A percentile compares a stretch with the other conserved stretches of the same genome.
phyloP scores from a whole-genome alignment of 768 basidiomycete species.

The Leccinum longicurvipes region DNA sequence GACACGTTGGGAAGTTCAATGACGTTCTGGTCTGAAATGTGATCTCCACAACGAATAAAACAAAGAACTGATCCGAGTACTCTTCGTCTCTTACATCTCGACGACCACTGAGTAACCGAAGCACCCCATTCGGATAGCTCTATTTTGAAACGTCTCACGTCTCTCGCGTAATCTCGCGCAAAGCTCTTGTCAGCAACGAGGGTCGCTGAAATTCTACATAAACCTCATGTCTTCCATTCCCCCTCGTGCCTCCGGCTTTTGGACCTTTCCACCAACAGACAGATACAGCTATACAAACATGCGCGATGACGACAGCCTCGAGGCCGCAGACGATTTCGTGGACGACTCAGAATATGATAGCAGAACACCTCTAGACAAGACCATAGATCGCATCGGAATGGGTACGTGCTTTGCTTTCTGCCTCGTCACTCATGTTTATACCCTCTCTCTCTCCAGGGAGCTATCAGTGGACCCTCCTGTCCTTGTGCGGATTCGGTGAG shows the following conservation, averaged over 20 bases:
- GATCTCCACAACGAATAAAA: too few relatives aligned
- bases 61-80: too few relatives aligned
- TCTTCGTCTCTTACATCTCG: too few relatives aligned
- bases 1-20: conserved; percentile 55
- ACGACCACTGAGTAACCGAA: too few relatives aligned
- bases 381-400: conserved; percentile 91
- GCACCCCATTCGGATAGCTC: neutral
- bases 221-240: conserved; percentile 41
- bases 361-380: conserved; percentile 70
- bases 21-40: conserved; percentile 34
- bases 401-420: conserved; percentile 37
- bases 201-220: too few relatives aligned
- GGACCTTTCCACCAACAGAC: conserved; percentile 33
- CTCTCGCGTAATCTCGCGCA: conserved; percentile 11
- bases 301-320: conserved; percentile 34
- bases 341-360: conserved; percentile 35
- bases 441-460: conserved; percentile 39
- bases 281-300: conserved; percentile 40
- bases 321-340: conserved; percentile 21
- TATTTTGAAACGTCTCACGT: conserved; percentile 10
- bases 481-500: conserved; percentile 87
- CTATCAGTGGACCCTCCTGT: conserved; percentile 80
- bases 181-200: neutral
- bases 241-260: conserved; percentile 49
- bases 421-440: neutral